Conservation (phyloP, 23 red algal genomes). For the Gracilaria gracilis region DNA sequence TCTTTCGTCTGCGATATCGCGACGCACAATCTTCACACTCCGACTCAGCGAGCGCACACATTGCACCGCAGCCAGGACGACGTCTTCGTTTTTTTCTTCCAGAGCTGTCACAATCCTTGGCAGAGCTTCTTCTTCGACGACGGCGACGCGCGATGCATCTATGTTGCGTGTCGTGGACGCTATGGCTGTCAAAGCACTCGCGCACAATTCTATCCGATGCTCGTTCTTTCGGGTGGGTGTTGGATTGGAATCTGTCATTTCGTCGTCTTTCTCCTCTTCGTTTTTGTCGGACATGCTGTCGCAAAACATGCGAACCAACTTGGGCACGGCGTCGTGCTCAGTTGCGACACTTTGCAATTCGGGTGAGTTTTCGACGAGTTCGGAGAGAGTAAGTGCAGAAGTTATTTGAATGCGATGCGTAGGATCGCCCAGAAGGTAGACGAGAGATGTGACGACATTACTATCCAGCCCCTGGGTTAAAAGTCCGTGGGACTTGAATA, state of each 20-base stretch:
- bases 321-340: constrained; percentile 1
- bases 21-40: constrained; percentile 74
- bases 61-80: constrained; percentile 48
- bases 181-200: constrained; percentile 38
- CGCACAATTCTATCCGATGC: neutral
- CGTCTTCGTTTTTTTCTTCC: constrained; percentile 10
- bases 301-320: constrained; percentile 9
- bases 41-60: constrained; percentile 55
- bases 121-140: constrained; percentile 30
- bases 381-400: constrained; percentile 35
- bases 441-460: constrained; percentile 30
- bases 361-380: constrained; percentile 29
- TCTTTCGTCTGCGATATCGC: constrained; percentile 45
- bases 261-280: neutral
- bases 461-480: constrained; percentile 14
- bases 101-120: constrained; percentile 50
- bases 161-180: constrained; percentile 34
- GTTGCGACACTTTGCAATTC: constrained; percentile 50
- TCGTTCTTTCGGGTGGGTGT: neutral
- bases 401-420: constrained; percentile 14
- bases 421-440: constrained; percentile 26
- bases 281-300: neutral
- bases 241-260: constrained; percentile 17
- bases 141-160: constrained; percentile 46
- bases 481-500: constrained; percentile 33